Base-by-base conservation (phyloP, 139 green algal species). In the Haematococcus sp. region DNA sequence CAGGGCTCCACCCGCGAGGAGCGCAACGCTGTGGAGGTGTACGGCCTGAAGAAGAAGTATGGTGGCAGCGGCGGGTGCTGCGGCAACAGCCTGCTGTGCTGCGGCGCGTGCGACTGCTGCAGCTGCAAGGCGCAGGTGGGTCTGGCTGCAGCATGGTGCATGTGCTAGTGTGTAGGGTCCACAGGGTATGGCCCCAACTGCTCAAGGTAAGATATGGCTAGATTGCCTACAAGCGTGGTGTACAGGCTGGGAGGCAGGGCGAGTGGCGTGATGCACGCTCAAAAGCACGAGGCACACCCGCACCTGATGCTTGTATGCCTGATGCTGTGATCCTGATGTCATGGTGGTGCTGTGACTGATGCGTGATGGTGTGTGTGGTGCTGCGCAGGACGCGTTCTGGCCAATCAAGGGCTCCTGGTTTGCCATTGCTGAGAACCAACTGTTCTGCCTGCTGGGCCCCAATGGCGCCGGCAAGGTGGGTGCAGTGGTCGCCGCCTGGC, bases 391-490 rank as follows among this genome's bases (percentile, higher is more conserved):
- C 4, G 31, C 63, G 55, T 95, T 95, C 61, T 91, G 88, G 87
- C 89, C 93, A 11, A 87, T 97, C 68, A 87, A 87, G 60, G 88
- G 88, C 82, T 87, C 61, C 66, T 97, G 93, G 93, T 89, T 97
- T 52, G 63, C 51, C 43, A 95, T 97, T 33, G 80, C 91, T 46
- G 59, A 91, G 75, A 78, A 82, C 51, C 72, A 89, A 67, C 78
- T 97, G 27, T 96, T 97, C 71, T 95, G 92, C 82, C 76, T 97
- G 76, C 86, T 97, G 76, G 85, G 85, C 17, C 84, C 87, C 51
- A 89, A 89, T 34, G 88, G 83, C 9, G 89, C 88, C 0, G 90
- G 91, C 63, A 96, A 96, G 83, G 43, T 46, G 25, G 11, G 19
- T 60, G 52, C 11, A 7, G 13, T 60, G 7, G 40, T 49, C n/a